Evolutionary conservation across 192 early-diverging fungal species (phyloP).

Genomic region (Phycomyces blakesleeanus): DNA sequence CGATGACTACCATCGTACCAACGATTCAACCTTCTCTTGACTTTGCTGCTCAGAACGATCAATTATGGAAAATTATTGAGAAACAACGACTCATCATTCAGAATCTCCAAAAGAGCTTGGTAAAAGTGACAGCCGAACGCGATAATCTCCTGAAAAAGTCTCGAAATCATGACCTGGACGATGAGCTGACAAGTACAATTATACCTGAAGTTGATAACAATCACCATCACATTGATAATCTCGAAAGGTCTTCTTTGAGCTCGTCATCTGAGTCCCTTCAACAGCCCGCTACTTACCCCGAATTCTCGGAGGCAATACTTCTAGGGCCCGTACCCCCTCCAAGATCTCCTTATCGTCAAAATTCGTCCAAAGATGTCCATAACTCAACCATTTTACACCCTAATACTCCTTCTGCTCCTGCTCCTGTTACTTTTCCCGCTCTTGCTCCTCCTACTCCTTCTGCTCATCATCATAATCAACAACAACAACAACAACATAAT

Average conservation of each 20-base stretch:
- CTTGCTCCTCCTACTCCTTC: no score
- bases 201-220: conserved; percentile 1
- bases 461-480: no score
- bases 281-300: neutral
- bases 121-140: conserved; percentile 37
- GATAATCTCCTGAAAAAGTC: conserved; percentile 33
- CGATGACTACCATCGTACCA: neutral
- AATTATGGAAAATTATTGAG: conserved; percentile 90
- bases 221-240: neutral
- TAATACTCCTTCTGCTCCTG: neutral
- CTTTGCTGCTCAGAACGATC: conserved; percentile 65
- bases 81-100: conserved; percentile 84
- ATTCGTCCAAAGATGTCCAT: conserved; percentile 12
- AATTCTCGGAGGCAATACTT: neutral
- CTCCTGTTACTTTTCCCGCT: neutral
- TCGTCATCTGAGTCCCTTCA: no score
- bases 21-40: neutral
- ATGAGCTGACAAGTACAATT: neutral
- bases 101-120: conserved; percentile 68
- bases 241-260: no score
- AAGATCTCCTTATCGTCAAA: conserved; percentile 30
- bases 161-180: neutral
- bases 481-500: no score
- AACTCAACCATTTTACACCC: neutral
- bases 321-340: conserved; percentile 22